Evolutionary conservation across 495 filamentous ascomycete genomes (phyloP), one percentile per base, ranked within the genome.

Genomic region (Penicillium angulare): DNA sequence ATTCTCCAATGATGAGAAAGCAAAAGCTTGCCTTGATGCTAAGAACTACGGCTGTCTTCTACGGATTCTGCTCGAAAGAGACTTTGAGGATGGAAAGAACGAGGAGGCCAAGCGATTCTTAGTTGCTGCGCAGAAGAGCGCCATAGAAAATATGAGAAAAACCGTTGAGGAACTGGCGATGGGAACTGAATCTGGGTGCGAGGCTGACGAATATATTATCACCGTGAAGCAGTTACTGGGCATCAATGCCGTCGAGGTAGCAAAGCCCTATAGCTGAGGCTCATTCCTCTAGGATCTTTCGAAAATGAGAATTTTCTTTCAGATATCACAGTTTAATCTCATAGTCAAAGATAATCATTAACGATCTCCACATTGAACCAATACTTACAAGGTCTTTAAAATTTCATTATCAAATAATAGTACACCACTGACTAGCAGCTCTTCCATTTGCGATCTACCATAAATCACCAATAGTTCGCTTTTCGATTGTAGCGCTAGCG

Each of bases 21-120:
- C 47, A 49, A 27, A 17, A 29, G 47, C 47, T 7, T 49, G 22
- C 35, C 15, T 41, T 24, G 35, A 31, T 5, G 47, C 47, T 32
- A 1, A 18, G 12, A 49, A 49, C 26, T 49, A 40, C 47, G 47
- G 47, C 18, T 29, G 35, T n/a, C 47, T 49, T 16, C 23, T 49
- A 16, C 33, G 35, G 3, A 20, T 39, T n/a, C 7, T 49, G 10
- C 34, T 32, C 13, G 35, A 49, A 1, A 32, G 9, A 22, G 40
- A 26, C 16, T 24, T 26, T 27, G 21, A 3, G 1, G 7, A 43
- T 12, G 20, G 12, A 31, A n/a, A 36, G 1, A 23, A 26, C n/a
- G 32, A 24, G 5, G 45, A 26, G 5, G 45, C 0, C 20, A 40
- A 32, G n/a, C 12, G 31, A 2, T 40, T 39, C 7, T 3, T 29